These are phyloP conservation scores for Apiospora kogelbergensis DNA, from an alignment of 2,329 filamentous ascomycete genomes.

Conservation along the genomic window DNA sequence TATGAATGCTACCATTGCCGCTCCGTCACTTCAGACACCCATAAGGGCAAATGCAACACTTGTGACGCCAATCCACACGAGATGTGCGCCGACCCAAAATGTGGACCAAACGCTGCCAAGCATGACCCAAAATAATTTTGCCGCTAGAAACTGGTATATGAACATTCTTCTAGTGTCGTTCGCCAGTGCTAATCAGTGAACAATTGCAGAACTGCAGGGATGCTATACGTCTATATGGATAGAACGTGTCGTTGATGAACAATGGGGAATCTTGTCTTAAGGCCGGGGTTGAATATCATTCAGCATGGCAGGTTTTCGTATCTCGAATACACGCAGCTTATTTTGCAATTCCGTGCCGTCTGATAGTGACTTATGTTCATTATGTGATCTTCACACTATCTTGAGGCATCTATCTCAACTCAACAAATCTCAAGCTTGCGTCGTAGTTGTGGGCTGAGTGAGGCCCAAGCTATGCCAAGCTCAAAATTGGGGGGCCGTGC, in stretches of 20 bases:
- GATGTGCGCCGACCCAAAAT: neutral
- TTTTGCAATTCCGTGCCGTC: neutral
- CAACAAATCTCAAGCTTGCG: conserved; percentile 1
- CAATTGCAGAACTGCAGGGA: neutral
- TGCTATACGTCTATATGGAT: neutral
- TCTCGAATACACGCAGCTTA: neutral
- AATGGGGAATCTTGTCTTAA: neutral
- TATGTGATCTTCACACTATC: neutral
- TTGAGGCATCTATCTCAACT: too few species aligned
- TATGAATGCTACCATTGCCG: neutral
- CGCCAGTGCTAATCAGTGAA: neutral
- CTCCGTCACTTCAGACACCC: neutral
- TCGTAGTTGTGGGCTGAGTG: neutral
- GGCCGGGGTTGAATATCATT: neutral
- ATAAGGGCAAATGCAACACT: neutral
- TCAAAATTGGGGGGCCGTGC: neutral
- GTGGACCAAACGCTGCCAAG: neutral
- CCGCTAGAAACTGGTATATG: neutral
- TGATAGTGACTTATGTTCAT: neutral
- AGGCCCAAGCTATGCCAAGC: neutral
- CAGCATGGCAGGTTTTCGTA: neutral
- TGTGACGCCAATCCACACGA: neutral
- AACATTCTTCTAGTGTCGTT: neutral
- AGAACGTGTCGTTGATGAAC: neutral
- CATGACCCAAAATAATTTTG: neutral